Evolutionary conservation across 495 filamentous ascomycete species (phyloP), one percentile per base, ranked within the genome.

Genomic region (Penicillium canescens): DNA sequence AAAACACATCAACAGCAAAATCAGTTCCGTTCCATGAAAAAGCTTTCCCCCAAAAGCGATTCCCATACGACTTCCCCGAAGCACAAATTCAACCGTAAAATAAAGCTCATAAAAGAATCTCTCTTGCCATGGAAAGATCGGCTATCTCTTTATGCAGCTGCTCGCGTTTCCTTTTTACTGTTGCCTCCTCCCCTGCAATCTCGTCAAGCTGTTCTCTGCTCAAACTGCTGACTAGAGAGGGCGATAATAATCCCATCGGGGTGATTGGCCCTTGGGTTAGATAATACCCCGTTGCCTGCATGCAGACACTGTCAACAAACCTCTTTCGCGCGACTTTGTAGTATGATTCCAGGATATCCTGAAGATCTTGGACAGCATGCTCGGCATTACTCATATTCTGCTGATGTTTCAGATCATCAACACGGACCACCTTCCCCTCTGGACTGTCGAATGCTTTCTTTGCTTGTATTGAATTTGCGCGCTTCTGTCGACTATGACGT

Each of bases 311-410:
- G 48, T 87, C 84, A 8, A 84, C 71, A 44, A 87, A 85, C 1
- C 78, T 69, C 49, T 79, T 80, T 16, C 57, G 66, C 0, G 82
- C 75, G 0, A 87, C 80, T 39, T 80, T 78, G 68, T 88, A 87
- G 60, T 88, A 88, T 2, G 77, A 67, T 41, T 77, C 48, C 2
- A 87, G 63, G 13, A 79, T 77, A 52, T 87, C 80, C 42, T 86
- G 81, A 6, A 88, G 74, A 1, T 82, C 74, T 41, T 77, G 66
- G 7, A 75, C 56, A 3, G 69, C 69, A n/a, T 80, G 67, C 0
- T 78, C 65, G 0, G 53, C 49, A 51, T 84, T 87, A 54, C 62
- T 72, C 60, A 76, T 77, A 31, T 61, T 33, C 4, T 57, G 10
- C 0, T 42, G 37, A 12, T 45, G 10, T 10, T 5, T 37, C 24